Evolutionary conservation across 345 rosid genomes (phyloP), one percentile per base, ranked within the genome.

Genomic region (Angophora floribunda): DNA sequence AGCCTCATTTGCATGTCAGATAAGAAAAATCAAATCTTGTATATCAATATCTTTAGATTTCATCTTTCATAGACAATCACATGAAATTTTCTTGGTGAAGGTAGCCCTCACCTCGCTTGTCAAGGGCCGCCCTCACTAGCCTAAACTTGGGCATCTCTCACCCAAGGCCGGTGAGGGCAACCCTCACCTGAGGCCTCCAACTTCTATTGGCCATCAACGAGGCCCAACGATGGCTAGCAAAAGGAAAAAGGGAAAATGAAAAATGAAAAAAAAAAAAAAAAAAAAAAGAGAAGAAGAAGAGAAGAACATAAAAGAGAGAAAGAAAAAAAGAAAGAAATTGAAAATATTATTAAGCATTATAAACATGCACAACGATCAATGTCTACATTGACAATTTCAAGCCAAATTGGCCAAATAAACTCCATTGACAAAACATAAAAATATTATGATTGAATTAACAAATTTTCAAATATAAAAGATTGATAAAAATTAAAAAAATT

Each of bases 191-290:
- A 55, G 6, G 28, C 28, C 13, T 7, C 4, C 9, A 5, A 8
- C 57, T 3, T 52, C 9, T 1, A 9, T 26, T 26, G 9, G 9
- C 5, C 0, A 55, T 8, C 0, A 7, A 21, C 28, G 7, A 55
- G 61, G 61, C 0, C 61, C 0, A 21, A 0, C 0, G 10, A 4
- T 53, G 59, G 59, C 4, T 1, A 0, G 0, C 0, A 4, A 0
- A 19, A 24, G 10, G 59, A 53, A 53, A 0, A 0, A 7, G 5
- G 26, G 0, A 55, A 55, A 16, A 53, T 3, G 26, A n/a, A n/a
- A 49, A 55, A 21, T 17, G 21, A 21, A 10, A 19, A 6, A 53
- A 6, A 53, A 21, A 21, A 1, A 7, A 2, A 7, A 3, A 24
- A 53, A 24, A 7, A 53, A 53, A 21, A 55, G 19, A 55, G 21